phyloP scores from a whole-genome alignment of 257 asterid genomes.

The Forsythia suspensa region DNA sequence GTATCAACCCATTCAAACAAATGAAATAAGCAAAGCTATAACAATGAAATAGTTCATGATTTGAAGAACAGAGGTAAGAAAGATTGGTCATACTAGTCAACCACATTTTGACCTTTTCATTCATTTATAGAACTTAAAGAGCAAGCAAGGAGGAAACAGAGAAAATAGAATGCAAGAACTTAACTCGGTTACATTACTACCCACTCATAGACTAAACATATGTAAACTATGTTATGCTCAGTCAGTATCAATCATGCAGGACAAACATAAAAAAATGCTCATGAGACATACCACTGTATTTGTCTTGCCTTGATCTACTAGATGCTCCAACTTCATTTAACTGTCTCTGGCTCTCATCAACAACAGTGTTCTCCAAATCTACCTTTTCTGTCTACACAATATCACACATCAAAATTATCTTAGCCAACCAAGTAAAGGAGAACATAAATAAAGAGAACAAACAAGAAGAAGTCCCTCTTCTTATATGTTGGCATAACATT shows the following conservation, averaged over 20 bases:
- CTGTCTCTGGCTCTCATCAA: slow-evolving; percentile 96
- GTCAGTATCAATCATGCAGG: slow-evolving; percentile 4
- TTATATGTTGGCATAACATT: slow-evolving; percentile 1
- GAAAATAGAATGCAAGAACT: not conserved
- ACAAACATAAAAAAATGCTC: slow-evolving; percentile 2
- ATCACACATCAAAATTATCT: slow-evolving; percentile 16
- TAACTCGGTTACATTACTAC: not conserved
- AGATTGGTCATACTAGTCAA: not conserved
- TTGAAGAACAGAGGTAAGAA: not conserved
- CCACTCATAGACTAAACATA: slow-evolving; percentile 3
- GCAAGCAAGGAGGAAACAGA: not conserved
- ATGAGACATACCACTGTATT: slow-evolving; percentile 69
- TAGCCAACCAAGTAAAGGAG: slow-evolving; percentile 24
- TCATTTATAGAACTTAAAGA: slow-evolving; percentile 1
- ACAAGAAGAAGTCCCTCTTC: slow-evolving; percentile 8
- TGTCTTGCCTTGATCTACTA: slow-evolving; percentile 76
- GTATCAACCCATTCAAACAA: slow-evolving; percentile 1
- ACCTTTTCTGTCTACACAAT: slow-evolving; percentile 91
- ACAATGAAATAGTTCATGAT: not conserved
- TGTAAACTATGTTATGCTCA: slow-evolving; percentile 3
- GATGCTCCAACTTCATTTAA: slow-evolving; percentile 60
- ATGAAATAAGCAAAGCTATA: not conserved
- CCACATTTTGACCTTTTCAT: slow-evolving; percentile 1
- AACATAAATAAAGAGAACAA: slow-evolving; percentile 12
- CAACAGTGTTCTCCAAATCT: slow-evolving; percentile 94